Evolutionary conservation across 148 eudicot species (phyloP), one percentile per base, ranked within the genome.

Genomic region (Rhododendron ovatum): DNA sequence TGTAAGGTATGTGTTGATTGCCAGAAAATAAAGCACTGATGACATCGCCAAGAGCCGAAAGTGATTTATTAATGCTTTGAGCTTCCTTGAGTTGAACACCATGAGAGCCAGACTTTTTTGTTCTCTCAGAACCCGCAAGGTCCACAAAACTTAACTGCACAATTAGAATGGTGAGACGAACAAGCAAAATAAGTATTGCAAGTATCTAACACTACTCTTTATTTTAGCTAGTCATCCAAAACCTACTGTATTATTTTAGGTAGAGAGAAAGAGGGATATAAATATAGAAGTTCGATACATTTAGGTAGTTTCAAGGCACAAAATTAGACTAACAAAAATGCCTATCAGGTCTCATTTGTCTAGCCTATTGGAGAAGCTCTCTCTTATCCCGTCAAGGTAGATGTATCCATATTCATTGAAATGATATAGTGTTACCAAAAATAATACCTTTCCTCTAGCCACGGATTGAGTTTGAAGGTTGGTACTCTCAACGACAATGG

Each of bases 41-140:
- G 41, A 98, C 99, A 91, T 98, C 99, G 17, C 99, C 99, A 81
- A 98, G 94, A 9, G 99, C 98, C 5, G 99, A 98, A 85, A 98
- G 95, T 67, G 99, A 98, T 84, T 95, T 98, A 81, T 98, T 98
- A 76, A 98, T 98, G 87, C 99, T 98, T 86, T 94, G 98, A 28
- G 99, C 99, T 90, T 98, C 99, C 81, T 94, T 98, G 35, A 98
- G 84, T 84, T 98, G 98, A 89, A 81, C 92, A 41, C 99, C 99
- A 0, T 94, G 89, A 78, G 99, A 98, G 3, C 98, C 98, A 3
- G 99, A 98, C 87, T 95, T 98, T 89, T 98, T 98, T 80, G 94
- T 92, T 87, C 99, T 88, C 89, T 98, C 99, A 15, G 99, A 98
- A 78, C 99, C 99, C 90, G 99, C 99, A 89, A 98, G 98, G 88